Evolutionary conservation across 441 rosid species (phyloP), one percentile per base, ranked within the genome.

Genomic region (Croton setiger): DNA sequence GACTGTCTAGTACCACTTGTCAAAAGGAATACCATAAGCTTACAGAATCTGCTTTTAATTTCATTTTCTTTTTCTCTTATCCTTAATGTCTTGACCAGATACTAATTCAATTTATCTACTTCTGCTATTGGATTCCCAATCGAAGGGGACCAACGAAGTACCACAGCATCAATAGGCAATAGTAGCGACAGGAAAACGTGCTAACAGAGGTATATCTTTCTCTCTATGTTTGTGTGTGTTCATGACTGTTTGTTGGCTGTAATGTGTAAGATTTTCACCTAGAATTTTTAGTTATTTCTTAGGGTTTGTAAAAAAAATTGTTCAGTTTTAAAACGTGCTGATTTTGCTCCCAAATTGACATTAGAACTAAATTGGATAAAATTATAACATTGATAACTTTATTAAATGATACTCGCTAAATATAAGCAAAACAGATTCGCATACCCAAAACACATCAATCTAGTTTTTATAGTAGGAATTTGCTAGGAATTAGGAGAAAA

Each of bases 51-150:
- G 52, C 43, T 72, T 41, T 31, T n/a, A n/a, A n/a, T n/a, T n/a
- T n/a, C 51, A 64, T 71, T 68, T 72, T 70, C 27, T 61, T 37
- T 37, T 8, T 37, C 4, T 13, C 52, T n/a, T 59, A 73, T 65
- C 80, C 81, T 81, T 82, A 69, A 35, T 62, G 12, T 12, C 27
- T 66, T 72, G 45, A 68, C 53, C 72, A 86, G 90, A 86, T 84
- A 74, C 66, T 86, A 33, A 51, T 76, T 62, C 90, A 86, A 70
- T 86, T 86, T 64, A 41, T 76, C 68, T 82, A 80, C 77, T 86
- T 79, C 75, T 73, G 48, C 44, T 74, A 63, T 72, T 15, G 71
- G 73, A 71, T 64, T 31, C 48, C 67, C 37, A 35, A 45, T 53
- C 49, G 72, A 75, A 55, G 66, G 63, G 43, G 57, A 72, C 68